Base-by-base conservation (phyloP, 345 rosid genomes). In the Hibiscus trionum region DNA sequence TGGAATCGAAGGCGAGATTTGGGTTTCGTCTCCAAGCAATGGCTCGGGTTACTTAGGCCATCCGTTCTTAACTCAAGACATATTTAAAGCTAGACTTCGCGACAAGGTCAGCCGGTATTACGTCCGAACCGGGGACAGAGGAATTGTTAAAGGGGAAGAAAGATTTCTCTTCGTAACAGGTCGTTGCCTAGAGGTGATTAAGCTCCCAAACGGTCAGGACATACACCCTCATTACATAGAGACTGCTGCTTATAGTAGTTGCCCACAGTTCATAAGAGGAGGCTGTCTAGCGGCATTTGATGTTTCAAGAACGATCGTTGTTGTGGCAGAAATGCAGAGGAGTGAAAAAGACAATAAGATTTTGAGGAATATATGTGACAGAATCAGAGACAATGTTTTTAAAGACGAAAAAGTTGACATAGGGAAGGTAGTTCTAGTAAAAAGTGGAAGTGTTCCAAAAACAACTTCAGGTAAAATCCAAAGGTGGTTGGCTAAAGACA, bases 21-120 rank as follows among this genome's bases (percentile, higher is more conserved):
- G 93, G 89, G 80, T 88, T 6, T 81, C 93, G 14, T 86, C 93
- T 49, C 87, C 93, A 0, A 88, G 90, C 82, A 88, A 86, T 21
- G 85, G 81, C 12, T 79, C 84, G 11, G 89, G 88, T 56, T 86
- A 85, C 74, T 82, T 88, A 0, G 77, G 77, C 75, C 85, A 88
- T 61, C 93, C 88, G 33, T 81, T 79, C 42, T n/a, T 82, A 24
- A 82, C 85, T 7, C 73, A 84, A 8, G 81, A 85, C 50, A 72
- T 66, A 56, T 86, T 86, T 58, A 80, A 82, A n/a, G 87, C 78
- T 0, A 81, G 86, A 57, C 78, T 80, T 1, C 74, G 64, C 24
- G 70, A 79, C 72, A 79, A 27, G 55, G 49, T 72, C 2, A 58
- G 79, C 71, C 52, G 46, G 15, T 72, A 78, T 59, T 87, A 76